Conservation (phyloP, 2,329 filamentous ascomycete species). For the Ophiostoma sp. region DNA sequence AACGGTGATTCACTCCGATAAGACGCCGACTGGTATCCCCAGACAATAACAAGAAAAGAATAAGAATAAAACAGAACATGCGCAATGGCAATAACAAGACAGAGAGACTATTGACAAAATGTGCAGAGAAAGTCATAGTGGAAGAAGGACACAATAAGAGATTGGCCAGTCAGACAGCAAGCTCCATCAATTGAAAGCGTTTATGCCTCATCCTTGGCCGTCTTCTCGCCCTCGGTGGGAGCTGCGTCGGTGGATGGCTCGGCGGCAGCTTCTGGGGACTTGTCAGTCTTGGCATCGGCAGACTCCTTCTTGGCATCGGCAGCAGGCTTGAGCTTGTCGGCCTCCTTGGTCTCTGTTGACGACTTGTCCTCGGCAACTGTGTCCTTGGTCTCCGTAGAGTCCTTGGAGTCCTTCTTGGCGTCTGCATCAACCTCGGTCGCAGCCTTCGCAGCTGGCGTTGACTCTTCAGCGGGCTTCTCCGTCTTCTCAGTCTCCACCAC, state of each 20-base stretch:
- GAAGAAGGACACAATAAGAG: background rate
- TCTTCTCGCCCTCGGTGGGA: background rate
- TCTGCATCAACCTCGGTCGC: background rate
- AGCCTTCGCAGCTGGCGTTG: background rate
- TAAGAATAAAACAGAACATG: background rate
- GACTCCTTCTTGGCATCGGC: slow-evolving; percentile 24
- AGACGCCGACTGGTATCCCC: slow-evolving; percentile 14
- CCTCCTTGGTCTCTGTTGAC: background rate
- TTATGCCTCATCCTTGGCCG: background rate
- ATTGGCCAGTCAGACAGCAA: background rate
- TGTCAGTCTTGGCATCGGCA: slow-evolving; percentile 16
- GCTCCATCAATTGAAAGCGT: background rate
- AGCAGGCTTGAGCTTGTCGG: background rate
- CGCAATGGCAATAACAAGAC: background rate
- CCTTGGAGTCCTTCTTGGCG: background rate
- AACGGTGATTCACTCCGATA: background rate
- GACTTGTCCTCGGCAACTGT: background rate
- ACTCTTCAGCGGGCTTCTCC: background rate
- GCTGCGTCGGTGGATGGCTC: background rate
- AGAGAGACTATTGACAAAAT: background rate
- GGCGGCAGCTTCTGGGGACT: background rate
- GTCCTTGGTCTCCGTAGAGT: background rate
- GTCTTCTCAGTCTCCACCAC: background rate
- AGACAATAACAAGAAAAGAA: background rate
- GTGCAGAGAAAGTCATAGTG: background rate